Evolutionary conservation across 768 basidiomycete species (phyloP), one percentile per base, ranked within the genome.

Genomic region (Chlorophyllum brunneum): DNA sequence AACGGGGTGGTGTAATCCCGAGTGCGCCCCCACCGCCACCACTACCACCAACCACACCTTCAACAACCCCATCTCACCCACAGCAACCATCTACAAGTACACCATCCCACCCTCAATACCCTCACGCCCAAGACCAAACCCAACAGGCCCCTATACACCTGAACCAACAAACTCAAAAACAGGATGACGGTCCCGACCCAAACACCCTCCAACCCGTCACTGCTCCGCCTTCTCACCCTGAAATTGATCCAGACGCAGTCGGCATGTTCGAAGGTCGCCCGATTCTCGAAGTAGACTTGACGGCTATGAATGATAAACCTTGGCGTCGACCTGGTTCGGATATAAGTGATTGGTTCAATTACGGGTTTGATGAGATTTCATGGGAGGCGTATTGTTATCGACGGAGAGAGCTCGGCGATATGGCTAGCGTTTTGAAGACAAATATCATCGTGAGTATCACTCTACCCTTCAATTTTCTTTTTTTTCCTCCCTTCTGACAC

Each of bases 301-400:
- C 66, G 39, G 80, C 82, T 23, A 75, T 88, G 74, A 70, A 78
- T 7, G 88, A 92, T 56, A 95, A 95, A 63, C 85, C 86, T 3
- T 99, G 97, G 97, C 75, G 97, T 56, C 71, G 85, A 54, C 88
- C 94, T 6, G 97, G 97, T 29, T 85, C 90, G 3, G 93, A 97
- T 72, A 76, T 97, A 55, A 88, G 89, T 59, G 95, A 98, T 71
- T 99, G 94, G 88, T 99, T 99, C 71, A 98, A 99, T 69, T 98
- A 97, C 60, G 97, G 97, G 0, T 98, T 98, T 62, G 97, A 99
- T 67, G 97, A 99, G 69, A 79, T 91, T 13, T 89, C 88, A 29
- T 99, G 94, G 93, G 90, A 92, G 63, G 86, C 85, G 36, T 99
- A 95, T 62, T 90, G 86, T 60, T 87, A 89, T 67, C 80, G 91